These are phyloP conservation scores for Rutstroemia sp. DNA, from an alignment of 2,329 filamentous ascomycete species.

Conservation along the genomic window DNA sequence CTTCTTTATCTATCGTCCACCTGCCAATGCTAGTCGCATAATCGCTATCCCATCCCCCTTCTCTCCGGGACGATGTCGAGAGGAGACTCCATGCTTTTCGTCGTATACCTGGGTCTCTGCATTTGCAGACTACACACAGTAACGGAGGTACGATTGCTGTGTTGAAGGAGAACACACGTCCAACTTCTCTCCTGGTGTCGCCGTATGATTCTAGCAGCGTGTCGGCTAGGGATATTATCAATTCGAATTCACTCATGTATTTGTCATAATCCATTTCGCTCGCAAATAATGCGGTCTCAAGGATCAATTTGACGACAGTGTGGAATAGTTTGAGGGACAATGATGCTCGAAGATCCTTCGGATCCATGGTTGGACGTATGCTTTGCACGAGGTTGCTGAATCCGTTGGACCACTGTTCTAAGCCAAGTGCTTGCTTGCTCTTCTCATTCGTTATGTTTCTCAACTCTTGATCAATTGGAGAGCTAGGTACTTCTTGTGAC, in stretches of 20 bases:
- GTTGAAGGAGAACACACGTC: background rate
- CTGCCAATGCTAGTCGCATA: background rate
- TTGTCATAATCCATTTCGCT: constrained; percentile 6
- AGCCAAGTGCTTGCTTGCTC: background rate
- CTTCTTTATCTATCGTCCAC: constrained; percentile 10
- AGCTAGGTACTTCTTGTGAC: background rate
- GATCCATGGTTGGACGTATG: background rate
- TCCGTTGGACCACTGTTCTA: constrained; percentile 1
- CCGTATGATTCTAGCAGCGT: constrained; percentile 1
- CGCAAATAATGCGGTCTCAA: background rate
- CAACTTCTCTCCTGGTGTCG: background rate
- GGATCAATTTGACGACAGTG: background rate
- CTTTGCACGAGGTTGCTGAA: background rate
- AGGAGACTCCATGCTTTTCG: background rate
- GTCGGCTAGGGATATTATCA: constrained; percentile 6
- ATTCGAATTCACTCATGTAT: constrained; percentile 1
- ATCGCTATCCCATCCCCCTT: constrained; percentile 7
- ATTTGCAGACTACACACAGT: constrained; percentile 3
- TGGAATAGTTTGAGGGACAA: background rate
- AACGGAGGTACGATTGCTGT: background rate
- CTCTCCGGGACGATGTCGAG: background rate
- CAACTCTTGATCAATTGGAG: background rate
- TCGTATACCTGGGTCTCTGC: constrained; percentile 4
- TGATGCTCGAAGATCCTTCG: background rate
- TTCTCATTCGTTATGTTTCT: background rate